A percentile compares a stretch with the other conserved stretches of the same genome.
phyloP scores from a whole-genome alignment of 371 early-diverging fungal species.

The Mortierella sp. region DNA sequence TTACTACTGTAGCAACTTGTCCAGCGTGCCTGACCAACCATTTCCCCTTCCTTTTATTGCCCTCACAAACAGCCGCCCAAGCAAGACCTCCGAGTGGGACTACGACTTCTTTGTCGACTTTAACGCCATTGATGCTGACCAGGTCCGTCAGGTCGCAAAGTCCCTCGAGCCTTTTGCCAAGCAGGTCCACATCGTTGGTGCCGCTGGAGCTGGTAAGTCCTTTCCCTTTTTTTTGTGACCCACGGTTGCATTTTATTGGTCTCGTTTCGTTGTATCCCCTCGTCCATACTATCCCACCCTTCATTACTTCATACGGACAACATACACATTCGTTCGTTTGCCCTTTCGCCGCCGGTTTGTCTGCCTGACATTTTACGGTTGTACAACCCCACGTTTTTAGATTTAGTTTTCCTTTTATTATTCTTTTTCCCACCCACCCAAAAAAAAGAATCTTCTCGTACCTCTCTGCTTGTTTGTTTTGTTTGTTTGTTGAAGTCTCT shows the following conservation, averaged over 20 bases:
- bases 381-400: conserved; percentile 8
- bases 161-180: conserved; percentile 73
- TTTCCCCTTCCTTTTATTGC: not conserved
- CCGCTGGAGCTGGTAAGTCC: conserved; percentile 21
- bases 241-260: not conserved
- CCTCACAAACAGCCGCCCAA: conserved; percentile 76
- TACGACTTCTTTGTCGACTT: conserved; percentile 97
- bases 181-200: conserved; percentile 71
- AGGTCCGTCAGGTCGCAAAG: conserved; percentile 72
- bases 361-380: not conserved
- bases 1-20: not conserved
- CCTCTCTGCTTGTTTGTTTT: not conserved
- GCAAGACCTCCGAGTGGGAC: conserved; percentile 80
- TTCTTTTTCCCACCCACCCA: conserved; percentile 1
- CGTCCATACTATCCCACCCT: not conserved
- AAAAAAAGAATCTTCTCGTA: not conserved
- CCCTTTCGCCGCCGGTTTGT: conserved; percentile 1
- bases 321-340: not conserved
- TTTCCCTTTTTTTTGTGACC: not conserved
- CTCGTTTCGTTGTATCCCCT: not conserved
- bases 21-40: not conserved
- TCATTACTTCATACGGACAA: not conserved
- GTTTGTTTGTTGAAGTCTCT: not conserved
- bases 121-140: conserved; percentile 68
- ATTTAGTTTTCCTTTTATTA: not conserved